Evolutionary conservation across 805 yeast species (phyloP).

Genomic region (Spathaspora sp.): DNA sequence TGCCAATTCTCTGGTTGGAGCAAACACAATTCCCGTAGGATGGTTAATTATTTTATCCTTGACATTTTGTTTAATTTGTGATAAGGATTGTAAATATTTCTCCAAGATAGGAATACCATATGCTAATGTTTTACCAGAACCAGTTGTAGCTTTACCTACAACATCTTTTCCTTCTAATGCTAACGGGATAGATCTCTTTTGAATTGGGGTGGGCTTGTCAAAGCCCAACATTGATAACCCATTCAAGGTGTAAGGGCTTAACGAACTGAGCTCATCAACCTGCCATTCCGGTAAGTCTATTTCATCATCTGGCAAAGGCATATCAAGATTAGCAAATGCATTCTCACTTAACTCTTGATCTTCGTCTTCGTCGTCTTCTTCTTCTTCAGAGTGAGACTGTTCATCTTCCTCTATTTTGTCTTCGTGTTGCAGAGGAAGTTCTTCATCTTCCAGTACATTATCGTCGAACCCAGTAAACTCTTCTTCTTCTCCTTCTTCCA

Average conservation of each 20-base stretch:
- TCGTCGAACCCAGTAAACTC: constrained; percentile 25
- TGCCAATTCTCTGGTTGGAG: constrained; percentile 96
- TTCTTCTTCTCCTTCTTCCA: constrained; percentile 22
- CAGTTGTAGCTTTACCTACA: constrained; percentile 95
- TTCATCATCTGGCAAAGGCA: constrained; percentile 26
- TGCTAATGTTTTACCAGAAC: constrained; percentile 96
- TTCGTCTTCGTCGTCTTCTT: not conserved
- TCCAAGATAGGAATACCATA: constrained; percentile 92
- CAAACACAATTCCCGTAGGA: constrained; percentile 77
- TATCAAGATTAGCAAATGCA: constrained; percentile 25
- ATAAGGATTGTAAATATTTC: constrained; percentile 37
- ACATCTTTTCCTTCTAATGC: constrained; percentile 75
- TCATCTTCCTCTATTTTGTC: constrained; percentile 4
- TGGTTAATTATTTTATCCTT: constrained; percentile 21
- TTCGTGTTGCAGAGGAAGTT: constrained; percentile 1
- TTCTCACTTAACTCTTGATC: constrained; percentile 11
- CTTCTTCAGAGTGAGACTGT: no score
- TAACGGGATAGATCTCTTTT: constrained; percentile 67
- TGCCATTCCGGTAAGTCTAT: constrained; percentile 63
- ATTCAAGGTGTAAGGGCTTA: constrained; percentile 52
- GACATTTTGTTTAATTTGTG: constrained; percentile 11
- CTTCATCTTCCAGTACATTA: constrained; percentile 16
- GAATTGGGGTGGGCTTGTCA: constrained; percentile 78
- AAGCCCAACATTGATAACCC: constrained; percentile 62
- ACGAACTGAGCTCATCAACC: constrained; percentile 32